Evolutionary conservation across 768 basidiomycete genomes (phyloP).

Genomic region (Cystobasidium onofrii): DNA sequence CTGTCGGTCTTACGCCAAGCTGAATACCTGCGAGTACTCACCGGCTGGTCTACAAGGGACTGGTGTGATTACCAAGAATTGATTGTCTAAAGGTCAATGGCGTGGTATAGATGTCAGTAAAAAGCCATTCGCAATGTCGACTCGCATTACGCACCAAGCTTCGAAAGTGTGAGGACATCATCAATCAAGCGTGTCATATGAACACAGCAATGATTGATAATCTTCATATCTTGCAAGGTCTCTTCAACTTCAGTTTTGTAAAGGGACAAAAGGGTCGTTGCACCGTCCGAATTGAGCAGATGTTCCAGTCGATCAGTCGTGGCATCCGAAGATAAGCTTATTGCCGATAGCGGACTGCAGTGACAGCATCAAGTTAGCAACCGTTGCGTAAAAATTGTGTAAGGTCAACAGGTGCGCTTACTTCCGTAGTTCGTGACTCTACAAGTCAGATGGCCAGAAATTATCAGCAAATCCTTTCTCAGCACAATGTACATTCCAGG

Average conservation of each 20-base stretch:
- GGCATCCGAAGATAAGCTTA: constrained; percentile 16
- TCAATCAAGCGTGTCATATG: constrained; percentile 30
- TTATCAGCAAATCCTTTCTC: not conserved
- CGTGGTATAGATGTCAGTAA: not conserved
- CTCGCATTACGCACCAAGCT: not conserved
- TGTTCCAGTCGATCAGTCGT: constrained; percentile 16
- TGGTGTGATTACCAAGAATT: constrained; percentile 25
- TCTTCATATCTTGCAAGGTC: constrained; percentile 24
- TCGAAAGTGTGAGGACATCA: constrained; percentile 17
- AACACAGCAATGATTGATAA: constrained; percentile 26
- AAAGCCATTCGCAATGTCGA: not conserved
- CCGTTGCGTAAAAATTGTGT: not conserved
- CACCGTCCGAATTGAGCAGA: not conserved
- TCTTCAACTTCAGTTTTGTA: constrained; percentile 16
- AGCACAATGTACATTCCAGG: not conserved
- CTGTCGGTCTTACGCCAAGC: no score
- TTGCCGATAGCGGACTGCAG: constrained; percentile 25
- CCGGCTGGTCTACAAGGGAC: constrained; percentile 10
- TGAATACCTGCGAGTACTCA: not conserved
- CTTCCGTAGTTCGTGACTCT: constrained; percentile 10
- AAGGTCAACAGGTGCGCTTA: not conserved
- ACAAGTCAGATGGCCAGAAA: not conserved
- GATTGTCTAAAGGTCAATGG: not conserved
- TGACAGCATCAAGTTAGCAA: not conserved
- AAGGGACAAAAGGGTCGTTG: not conserved